Evolutionary conservation across 163 green algal species (phyloP), one percentile per base, ranked within the genome.

Genomic region (Chlorella variabilis): DNA sequence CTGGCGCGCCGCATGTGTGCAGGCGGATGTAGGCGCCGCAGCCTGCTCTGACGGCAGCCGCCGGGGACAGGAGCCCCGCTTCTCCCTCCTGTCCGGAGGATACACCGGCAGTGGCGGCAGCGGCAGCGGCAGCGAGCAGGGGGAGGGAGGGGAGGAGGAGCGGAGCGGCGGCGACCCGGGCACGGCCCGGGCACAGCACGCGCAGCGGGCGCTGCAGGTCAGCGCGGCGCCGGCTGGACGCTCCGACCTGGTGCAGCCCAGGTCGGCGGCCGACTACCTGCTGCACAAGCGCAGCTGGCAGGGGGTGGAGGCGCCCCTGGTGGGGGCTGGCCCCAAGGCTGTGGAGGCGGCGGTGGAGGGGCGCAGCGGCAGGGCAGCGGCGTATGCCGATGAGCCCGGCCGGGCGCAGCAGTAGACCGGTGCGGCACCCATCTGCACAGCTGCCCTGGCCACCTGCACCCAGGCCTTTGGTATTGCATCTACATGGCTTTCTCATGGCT

Each of bases 261-360:
- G 71, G 36, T 90, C 77, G 61, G 93, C 90, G 5, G 91, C 93
- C 6, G 88, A 97, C 78, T 97, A 92, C 74, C 77, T 96, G 74
- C 33, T 73, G 29, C 63, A 86, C 34, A 87, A 89, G 61, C 81
- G 93, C 27, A 93, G 61, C 27, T 97, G 89, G 84, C 86, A 80
- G 76, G 93, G 93, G 1, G 78, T 96, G 68, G 93, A 96, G 77
- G 89, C 92, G 27, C 91, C 92, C 0, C 42, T 86, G n/a, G 87
- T 85, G 39, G 93, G 92, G 1, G 88, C 86, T 6, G 81, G 71
- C 0, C 29, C 74, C 3, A 89, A 90, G 82, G 65, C 69, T 11
- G 84, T 84, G 21, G 77, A 74, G 56, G 63, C 59, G 38, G 91
- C 89, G 25, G 77, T 87, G 25, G 62, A 85, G n/a, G 93, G 93